A percentile compares a stretch with the other conserved stretches of the same genome.
Conservation (phyloP, 148 eudicot genomes). For the Fallopia convolvulus region DNA sequence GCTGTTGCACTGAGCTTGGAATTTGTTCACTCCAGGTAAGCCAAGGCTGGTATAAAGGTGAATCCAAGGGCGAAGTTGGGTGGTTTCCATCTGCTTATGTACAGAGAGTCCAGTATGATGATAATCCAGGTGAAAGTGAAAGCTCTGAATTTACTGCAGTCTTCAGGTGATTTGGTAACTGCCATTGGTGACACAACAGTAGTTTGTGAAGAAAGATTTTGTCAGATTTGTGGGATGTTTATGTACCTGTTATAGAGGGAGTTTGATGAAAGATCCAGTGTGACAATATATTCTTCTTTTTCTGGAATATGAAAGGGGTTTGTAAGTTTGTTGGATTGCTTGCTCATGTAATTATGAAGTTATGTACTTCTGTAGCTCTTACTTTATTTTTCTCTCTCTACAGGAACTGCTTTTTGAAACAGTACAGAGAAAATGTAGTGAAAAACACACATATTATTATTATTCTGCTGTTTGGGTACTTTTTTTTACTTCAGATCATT, state of each 20-base stretch:
- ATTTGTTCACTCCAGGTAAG: not conserved
- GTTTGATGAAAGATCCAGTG: too few species aligned
- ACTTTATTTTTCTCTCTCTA: too few species aligned
- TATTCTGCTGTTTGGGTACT: too few species aligned
- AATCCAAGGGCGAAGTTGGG: slow-evolving; percentile 57
- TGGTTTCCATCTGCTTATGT: slow-evolving; percentile 83
- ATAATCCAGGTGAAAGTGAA: not conserved
- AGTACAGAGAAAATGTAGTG: too few species aligned
- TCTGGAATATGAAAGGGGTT: too few species aligned
- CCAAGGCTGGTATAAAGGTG: slow-evolving; percentile 77
- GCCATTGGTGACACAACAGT: not conserved
- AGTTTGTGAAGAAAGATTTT: not conserved
- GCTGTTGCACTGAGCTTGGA: not conserved
- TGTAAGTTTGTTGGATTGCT: too few species aligned
- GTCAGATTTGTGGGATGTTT: not conserved
- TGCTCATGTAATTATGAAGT: too few species aligned
- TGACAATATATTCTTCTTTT: too few species aligned
- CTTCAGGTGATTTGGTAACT: not conserved
- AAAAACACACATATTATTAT: too few species aligned
- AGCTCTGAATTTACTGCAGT: not conserved
- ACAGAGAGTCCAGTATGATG: slow-evolving; percentile 16
- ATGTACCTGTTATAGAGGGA: not conserved
- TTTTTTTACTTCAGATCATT: too few species aligned
- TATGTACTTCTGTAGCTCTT: too few species aligned
- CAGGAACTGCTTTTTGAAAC: too few species aligned